Base-by-base conservation (phyloP, 2,329 filamentous ascomycete species). In the Ilyonectria sp. region DNA sequence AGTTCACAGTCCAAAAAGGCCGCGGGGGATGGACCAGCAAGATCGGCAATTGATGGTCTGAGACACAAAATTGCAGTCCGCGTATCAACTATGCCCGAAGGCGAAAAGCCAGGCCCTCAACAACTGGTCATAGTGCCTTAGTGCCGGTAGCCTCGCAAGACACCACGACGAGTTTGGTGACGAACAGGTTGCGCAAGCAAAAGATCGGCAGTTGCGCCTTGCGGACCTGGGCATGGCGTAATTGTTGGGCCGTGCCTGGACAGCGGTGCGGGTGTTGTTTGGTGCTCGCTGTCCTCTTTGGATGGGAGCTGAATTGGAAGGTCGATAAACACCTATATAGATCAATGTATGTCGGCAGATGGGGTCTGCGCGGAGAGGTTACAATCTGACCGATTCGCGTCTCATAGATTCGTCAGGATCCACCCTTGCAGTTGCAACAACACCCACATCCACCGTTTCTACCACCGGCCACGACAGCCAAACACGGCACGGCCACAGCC, bases 171-270 rank as follows among this genome's bases (percentile, higher is more conserved):
- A 47, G 53, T 29, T 57, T 21, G 44, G 50, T 53, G 60, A 55
- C 49, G 62, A 57, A 67, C 26, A 53, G 57, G 57, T 46, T 65
- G 55, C 52, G 43, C 44, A 44, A 57, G 46, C 47, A 43, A 63
- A 46, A 23, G 73, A 75, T 75, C 70, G 70, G 59, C 73, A 56
- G 68, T 73, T 59, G 49, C 63, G 69, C 44, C 64, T 71, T 72
- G 63, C n/a, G 58, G 55, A 56, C 55, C 54, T 65, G 54, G 44
- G 56, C 23, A 75, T 74, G 66, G 70, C 73, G 71, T 53, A 60
- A 71, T 73, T 21, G 13, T 29, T 23, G 7, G 23, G 19, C 11
- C 40, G 46, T 9, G 26, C 26, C 15, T 11, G 35, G 23, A 8
- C 31, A 44, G 9, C 21, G 33, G 17, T n/a, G 50, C 54, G 50